phyloP scores from a whole-genome alignment of 495 filamentous ascomycete species.

The Tuber aestivum region DNA sequence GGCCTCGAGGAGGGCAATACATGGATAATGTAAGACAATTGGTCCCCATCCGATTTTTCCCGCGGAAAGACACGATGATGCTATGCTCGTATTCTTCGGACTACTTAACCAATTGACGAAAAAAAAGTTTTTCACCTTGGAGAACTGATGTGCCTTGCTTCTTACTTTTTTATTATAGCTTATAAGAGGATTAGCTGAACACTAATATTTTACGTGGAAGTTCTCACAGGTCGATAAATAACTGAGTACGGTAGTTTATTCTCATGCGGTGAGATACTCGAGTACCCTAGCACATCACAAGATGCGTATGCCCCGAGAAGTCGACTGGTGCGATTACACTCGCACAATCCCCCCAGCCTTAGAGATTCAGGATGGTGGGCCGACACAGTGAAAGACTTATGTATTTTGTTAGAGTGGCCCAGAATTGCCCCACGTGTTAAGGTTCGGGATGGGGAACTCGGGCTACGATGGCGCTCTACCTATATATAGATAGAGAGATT shows the following conservation, averaged over 20 bases:
- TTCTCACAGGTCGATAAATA: neutral
- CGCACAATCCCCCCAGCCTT: neutral
- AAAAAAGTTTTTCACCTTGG: conserved; percentile 16
- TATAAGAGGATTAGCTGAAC: neutral
- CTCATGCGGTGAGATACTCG: neutral
- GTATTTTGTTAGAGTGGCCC: neutral
- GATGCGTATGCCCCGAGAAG: neutral
- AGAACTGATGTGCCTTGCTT: conserved; percentile 12
- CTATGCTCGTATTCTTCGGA: neutral
- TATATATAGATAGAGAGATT: neutral
- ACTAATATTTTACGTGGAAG: neutral
- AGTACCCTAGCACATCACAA: neutral
- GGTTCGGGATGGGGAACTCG: neutral
- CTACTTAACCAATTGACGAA: conserved; percentile 12
- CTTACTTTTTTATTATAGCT: neutral
- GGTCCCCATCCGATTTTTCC: neutral
- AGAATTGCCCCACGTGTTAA: neutral
- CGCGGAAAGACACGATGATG: neutral
- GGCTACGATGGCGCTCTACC: neutral
- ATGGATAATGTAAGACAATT: neutral
- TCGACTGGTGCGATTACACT: neutral
- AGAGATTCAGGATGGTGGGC: neutral
- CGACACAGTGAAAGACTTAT: neutral
- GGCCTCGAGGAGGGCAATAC: neutral
- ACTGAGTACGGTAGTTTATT: neutral